phyloP scores from a whole-genome alignment of 768 basidiomycete species.

The Rhizopogon roseolus region DNA sequence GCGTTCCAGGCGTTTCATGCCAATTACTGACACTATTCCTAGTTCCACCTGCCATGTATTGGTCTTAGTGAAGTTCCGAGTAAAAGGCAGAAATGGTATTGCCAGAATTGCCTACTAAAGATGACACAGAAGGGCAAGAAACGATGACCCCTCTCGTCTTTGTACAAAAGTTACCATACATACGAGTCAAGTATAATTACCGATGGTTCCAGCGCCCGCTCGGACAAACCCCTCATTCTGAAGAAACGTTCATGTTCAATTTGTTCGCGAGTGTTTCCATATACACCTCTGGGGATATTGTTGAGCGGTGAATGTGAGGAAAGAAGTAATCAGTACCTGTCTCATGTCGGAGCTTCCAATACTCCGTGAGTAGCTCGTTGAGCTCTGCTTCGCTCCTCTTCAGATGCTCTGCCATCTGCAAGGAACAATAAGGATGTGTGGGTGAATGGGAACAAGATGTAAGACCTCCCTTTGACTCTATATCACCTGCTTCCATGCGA shows the following conservation, averaged over 20 bases:
- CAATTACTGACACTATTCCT: constrained; percentile 1
- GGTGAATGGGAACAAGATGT: background rate
- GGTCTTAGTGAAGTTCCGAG: constrained; percentile 54
- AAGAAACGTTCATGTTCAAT: constrained; percentile 52
- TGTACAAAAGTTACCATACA: background rate
- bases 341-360: constrained; percentile 75
- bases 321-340: constrained; percentile 45
- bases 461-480: constrained; percentile 54
- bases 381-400: constrained; percentile 72
- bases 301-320: background rate
- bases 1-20: background rate
- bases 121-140: constrained; percentile 31
- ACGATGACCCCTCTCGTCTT: constrained; percentile 4
- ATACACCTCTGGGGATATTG: constrained; percentile 56
- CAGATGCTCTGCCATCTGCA: constrained; percentile 74
- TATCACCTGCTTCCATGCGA: constrained; percentile 61
- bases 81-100: constrained; percentile 62
- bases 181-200: background rate
- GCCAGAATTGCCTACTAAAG: constrained; percentile 52
- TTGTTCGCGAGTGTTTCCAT: constrained; percentile 86
- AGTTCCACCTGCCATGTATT: constrained; percentile 76
- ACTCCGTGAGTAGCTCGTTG: constrained; percentile 77
- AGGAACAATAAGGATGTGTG: background rate
- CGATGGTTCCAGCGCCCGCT: background rate
- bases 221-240: constrained; percentile 11